Evolutionary conservation across 495 filamentous ascomycete species (phyloP).

Genomic region (Aspergillus sparsus): DNA sequence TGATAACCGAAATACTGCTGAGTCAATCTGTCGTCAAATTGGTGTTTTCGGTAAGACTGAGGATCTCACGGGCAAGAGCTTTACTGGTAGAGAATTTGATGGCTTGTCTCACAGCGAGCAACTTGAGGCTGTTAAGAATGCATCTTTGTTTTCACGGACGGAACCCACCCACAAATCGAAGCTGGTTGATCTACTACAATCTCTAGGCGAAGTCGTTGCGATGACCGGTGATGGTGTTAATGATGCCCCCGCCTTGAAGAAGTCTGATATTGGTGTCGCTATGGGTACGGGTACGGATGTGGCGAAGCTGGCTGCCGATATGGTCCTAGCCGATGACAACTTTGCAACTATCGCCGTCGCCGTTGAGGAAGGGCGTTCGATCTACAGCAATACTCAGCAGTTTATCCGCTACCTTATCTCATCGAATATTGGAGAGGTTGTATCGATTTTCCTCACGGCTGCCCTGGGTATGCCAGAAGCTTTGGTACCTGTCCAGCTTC

Average conservation of each 20-base stretch:
- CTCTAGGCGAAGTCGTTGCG: slow-evolving; percentile 89
- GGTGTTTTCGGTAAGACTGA: slow-evolving; percentile 86
- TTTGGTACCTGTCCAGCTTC: slow-evolving; percentile 92
- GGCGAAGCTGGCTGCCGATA: slow-evolving; percentile 93
- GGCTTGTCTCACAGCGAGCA: slow-evolving; percentile 75
- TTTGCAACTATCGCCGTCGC: slow-evolving; percentile 97
- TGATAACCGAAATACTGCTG: slow-evolving; percentile 95
- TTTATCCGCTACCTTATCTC: slow-evolving; percentile 99
- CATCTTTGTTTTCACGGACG: slow-evolving; percentile 93
- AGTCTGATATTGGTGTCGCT: slow-evolving; percentile 96
- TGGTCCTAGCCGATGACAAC: slow-evolving; percentile 98
- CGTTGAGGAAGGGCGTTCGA: slow-evolving; percentile 95
- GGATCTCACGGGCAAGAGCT: slow-evolving; percentile 88
- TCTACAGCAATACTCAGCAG: slow-evolving; percentile 99
- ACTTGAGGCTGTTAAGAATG: slow-evolving; percentile 77
- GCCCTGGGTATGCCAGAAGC: slow-evolving; percentile 98
- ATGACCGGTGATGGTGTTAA: slow-evolving; percentile 99
- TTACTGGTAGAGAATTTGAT: slow-evolving; percentile 93
- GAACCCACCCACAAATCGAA: slow-evolving; percentile 95
- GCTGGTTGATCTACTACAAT: slow-evolving; percentile 94
- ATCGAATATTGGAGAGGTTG: slow-evolving; percentile 98
- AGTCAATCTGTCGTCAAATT: slow-evolving; percentile 96
- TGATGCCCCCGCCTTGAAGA: slow-evolving; percentile 97
- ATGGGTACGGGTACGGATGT: slow-evolving; percentile 99
- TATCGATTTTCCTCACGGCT: slow-evolving; percentile 98